Percentiles rank a stretch among this genome's conserved stretches.
These are phyloP conservation scores for Rhynchospora breviuscula DNA, from an alignment of 176 grass and related monocot species.

Conservation along the genomic window DNA sequence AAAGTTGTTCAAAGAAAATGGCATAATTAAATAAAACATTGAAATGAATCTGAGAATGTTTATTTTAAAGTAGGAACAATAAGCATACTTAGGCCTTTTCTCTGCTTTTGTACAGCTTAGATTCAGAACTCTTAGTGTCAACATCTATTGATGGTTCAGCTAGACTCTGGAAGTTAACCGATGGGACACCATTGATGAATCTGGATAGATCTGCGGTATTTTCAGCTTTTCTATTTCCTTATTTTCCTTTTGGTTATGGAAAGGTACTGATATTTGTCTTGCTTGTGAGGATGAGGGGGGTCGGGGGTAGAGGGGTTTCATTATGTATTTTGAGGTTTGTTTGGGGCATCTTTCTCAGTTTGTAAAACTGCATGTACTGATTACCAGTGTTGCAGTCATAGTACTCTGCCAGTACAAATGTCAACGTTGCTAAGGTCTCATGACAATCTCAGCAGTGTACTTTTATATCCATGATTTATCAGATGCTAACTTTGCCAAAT, in stretches of 20 bases:
- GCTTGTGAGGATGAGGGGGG: not conserved
- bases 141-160: conserved; percentile 90
- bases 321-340: not conserved
- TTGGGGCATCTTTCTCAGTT: not conserved
- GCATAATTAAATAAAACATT: not conserved
- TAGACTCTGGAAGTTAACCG: conserved; percentile 95
- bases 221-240: conserved; percentile 12
- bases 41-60: not conserved
- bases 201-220: conserved; percentile 72
- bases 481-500: not conserved
- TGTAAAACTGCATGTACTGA: not conserved
- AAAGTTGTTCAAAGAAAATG: conserved; percentile 1
- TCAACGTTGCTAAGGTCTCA: not conserved
- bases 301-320: not conserved
- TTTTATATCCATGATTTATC: not conserved
- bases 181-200: conserved; percentile 62
- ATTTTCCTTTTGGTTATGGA: conserved; percentile 3
- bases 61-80: not conserved
- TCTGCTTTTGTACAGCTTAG: conserved; percentile 63
- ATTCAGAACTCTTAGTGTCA: conserved; percentile 95
- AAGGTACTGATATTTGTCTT: not conserved
- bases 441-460: not conserved
- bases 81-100: conserved; percentile 7
- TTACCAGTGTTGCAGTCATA: not conserved
- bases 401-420: not conserved